Percentiles rank a stretch among this genome's conserved stretches.
Evolutionary conservation across 495 filamentous ascomycete species (phyloP).

Genomic region (Trichoderma virens): DNA sequence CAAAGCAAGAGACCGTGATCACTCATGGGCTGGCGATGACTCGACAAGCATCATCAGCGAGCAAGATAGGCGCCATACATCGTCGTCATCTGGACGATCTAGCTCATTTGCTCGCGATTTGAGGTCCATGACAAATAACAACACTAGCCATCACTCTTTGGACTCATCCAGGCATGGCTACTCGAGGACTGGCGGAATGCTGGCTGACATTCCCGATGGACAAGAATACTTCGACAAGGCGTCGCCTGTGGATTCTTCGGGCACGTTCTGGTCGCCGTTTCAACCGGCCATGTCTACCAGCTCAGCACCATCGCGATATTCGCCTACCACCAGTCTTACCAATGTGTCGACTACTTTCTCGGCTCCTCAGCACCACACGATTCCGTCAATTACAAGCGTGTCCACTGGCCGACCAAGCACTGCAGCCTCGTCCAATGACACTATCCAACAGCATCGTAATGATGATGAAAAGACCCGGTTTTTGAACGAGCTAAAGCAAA

Average conservation of each 20-base stretch:
- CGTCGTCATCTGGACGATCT: slow-evolving; percentile 16
- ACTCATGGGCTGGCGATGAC: slow-evolving; percentile 38
- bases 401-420: slow-evolving; percentile 42
- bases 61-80: slow-evolving; percentile 31
- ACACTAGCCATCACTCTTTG: slow-evolving; percentile 57
- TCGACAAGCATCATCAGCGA: slow-evolving; percentile 51
- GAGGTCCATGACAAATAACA: slow-evolving; percentile 46
- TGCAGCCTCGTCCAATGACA: slow-evolving; percentile 52
- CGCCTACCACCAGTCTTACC: slow-evolving; percentile 46
- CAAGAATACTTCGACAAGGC: slow-evolving; percentile 60
- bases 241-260: slow-evolving; percentile 66
- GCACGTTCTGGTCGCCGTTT: slow-evolving; percentile 85
- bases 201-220: slow-evolving; percentile 59
- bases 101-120: slow-evolving; percentile 29
- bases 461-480: slow-evolving; percentile 54
- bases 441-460: slow-evolving; percentile 46
- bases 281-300: slow-evolving; percentile 55
- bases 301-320: slow-evolving; percentile 48
- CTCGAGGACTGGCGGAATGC: slow-evolving; percentile 44
- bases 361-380: slow-evolving; percentile 29
- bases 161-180: slow-evolving; percentile 54
- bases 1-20: slow-evolving; percentile 35
- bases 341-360: slow-evolving; percentile 41
- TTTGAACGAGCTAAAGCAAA: slow-evolving; percentile 67
- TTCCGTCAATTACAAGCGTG: slow-evolving; percentile 33